Percentiles rank a stretch among this genome's conserved stretches.
Evolutionary conservation across 2,329 filamentous ascomycete species (phyloP).

Genomic region (Pseudocercospora cruenta): DNA sequence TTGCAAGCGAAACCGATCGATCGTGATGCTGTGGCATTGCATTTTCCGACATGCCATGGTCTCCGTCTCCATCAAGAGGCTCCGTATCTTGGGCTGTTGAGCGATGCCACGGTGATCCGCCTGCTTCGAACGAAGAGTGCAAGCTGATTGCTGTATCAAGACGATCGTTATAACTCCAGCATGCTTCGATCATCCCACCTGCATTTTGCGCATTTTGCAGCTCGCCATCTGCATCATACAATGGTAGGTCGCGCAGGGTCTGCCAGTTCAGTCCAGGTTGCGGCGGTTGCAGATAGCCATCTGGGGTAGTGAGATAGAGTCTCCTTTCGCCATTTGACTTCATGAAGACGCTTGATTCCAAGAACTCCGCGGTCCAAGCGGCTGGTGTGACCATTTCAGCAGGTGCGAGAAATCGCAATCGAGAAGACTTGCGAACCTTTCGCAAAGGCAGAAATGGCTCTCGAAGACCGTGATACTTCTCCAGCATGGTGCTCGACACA

Average conservation of each 20-base stretch:
- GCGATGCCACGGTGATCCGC: slow-evolving; percentile 25
- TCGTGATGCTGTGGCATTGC: slow-evolving; percentile 14
- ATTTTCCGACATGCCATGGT: slow-evolving; percentile 15
- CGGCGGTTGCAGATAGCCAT: slow-evolving; percentile 71
- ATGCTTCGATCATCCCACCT: slow-evolving; percentile 43
- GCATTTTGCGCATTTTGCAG: slow-evolving; percentile 62
- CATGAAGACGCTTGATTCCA: slow-evolving; percentile 74
- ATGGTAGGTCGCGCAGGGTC: slow-evolving; percentile 64
- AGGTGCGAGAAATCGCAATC: slow-evolving; percentile 70
- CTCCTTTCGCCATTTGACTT: slow-evolving; percentile 63
- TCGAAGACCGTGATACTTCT: slow-evolving; percentile 61
- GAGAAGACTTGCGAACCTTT: slow-evolving; percentile 74
- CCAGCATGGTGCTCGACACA: background rate
- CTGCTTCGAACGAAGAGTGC: slow-evolving; percentile 51
- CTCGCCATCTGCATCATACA: slow-evolving; percentile 52
- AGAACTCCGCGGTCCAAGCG: slow-evolving; percentile 71
- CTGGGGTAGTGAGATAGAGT: slow-evolving; percentile 75
- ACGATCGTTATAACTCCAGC: slow-evolving; percentile 68
- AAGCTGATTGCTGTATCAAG: slow-evolving; percentile 60
- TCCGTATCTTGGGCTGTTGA: slow-evolving; percentile 9
- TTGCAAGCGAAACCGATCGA: slow-evolving; percentile 34
- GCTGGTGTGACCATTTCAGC: slow-evolving; percentile 74
- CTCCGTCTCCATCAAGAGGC: slow-evolving; percentile 10
- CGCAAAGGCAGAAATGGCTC: slow-evolving; percentile 75
- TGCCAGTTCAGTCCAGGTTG: slow-evolving; percentile 71